A percentile compares a stretch with the other conserved stretches of the same genome.
Conservation (phyloP, 768 basidiomycete genomes). For the Tylopilus sp. region DNA sequence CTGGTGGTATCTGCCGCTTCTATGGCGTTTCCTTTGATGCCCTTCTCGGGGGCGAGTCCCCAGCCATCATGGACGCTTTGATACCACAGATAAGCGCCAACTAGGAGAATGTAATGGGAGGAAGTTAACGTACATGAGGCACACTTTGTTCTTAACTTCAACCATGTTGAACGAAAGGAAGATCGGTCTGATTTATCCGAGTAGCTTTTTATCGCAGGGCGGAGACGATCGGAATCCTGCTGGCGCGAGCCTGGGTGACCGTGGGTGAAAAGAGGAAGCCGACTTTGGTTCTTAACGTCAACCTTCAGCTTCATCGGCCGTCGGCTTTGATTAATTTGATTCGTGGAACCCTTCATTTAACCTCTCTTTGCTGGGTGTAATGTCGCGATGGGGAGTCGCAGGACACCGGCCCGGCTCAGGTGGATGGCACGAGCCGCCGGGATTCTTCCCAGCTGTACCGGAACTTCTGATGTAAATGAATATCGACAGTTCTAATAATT, state of each 20-base stretch:
- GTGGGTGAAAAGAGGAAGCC: no score
- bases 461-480: no score
- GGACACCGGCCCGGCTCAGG: no score
- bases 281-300: no score
- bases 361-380: no score
- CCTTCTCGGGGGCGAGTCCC: constrained; percentile 70
- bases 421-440: no score
- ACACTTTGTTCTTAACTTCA: constrained; percentile 82
- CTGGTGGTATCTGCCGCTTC: constrained; percentile 77
- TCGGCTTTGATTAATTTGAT: no score
- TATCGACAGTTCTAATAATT: no score
- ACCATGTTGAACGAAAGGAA: constrained; percentile 39
- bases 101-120: background rate
- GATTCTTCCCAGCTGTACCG: no score
- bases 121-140: constrained; percentile 64
- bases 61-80: constrained; percentile 92
- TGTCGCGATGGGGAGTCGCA: no score
- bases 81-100: background rate
- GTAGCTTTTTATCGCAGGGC: background rate
- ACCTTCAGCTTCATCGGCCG: no score
- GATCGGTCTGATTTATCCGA: constrained; percentile 1
- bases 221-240: constrained; percentile 10
- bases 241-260: background rate
- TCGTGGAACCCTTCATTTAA: no score
- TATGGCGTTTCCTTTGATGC: constrained; percentile 86